Evolutionary conservation across 164 flowering plant genomes (phyloP).

Genomic region (Piper longum): DNA sequence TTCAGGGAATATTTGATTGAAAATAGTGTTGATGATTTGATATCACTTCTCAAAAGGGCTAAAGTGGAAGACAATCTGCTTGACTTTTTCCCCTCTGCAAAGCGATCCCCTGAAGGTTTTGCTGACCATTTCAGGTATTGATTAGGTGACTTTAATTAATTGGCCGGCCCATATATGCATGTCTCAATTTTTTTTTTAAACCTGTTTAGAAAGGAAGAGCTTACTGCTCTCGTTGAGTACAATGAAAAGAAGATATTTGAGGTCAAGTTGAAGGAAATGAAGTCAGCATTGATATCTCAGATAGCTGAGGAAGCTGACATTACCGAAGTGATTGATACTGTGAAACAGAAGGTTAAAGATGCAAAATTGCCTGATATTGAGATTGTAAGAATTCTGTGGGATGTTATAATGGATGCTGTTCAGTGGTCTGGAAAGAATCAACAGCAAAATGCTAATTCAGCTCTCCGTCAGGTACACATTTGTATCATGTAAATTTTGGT

Average conservation of each 20-base stretch:
- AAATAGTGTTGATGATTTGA: conserved; percentile 85
- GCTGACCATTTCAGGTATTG: conserved; percentile 92
- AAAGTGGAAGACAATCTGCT: conserved; percentile 90
- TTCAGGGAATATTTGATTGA: conserved; percentile 92
- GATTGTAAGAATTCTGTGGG: conserved; percentile 85
- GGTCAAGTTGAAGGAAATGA: conserved; percentile 90
- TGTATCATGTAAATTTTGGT: not conserved
- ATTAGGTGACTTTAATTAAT: conserved; percentile 2
- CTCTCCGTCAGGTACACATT: conserved; percentile 63
- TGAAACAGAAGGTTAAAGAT: conserved; percentile 77
- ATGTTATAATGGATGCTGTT: conserved; percentile 93
- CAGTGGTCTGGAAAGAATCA: conserved; percentile 99
- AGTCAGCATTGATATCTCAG: conserved; percentile 69
- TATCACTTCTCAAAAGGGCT: conserved; percentile 77
- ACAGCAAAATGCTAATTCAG: conserved; percentile 96
- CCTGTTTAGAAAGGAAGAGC: conserved; percentile 58
- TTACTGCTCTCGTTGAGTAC: conserved; percentile 63
- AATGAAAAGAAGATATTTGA: conserved; percentile 92
- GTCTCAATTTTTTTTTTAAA: not conserved
- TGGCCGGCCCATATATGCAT: not conserved
- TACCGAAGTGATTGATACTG: conserved; percentile 74
- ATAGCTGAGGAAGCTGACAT: conserved; percentile 79
- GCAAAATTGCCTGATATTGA: conserved; percentile 86
- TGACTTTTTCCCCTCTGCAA: conserved; percentile 74
- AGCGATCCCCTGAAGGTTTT: conserved; percentile 73